Evolutionary conservation across 2,329 filamentous ascomycete species (phyloP).

Genomic region (Davidsoniella virescens): DNA sequence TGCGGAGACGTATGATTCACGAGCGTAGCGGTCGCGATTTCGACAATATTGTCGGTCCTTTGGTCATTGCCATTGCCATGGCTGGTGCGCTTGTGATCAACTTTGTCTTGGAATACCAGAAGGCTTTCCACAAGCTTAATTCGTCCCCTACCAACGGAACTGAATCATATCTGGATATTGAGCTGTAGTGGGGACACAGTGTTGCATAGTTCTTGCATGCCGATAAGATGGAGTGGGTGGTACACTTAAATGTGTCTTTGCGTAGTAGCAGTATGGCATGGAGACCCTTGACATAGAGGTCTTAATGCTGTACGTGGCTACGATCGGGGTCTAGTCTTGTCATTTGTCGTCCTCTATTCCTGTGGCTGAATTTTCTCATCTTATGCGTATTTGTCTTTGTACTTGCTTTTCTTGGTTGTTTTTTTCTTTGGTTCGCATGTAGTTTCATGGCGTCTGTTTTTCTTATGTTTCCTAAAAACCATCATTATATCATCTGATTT

Average conservation of each 20-base stretch:
- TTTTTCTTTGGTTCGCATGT: slow-evolving; percentile 3
- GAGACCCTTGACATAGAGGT: neutral
- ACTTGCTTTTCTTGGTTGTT: neutral
- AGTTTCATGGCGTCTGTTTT: neutral
- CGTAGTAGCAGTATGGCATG: too few species aligned
- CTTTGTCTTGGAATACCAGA: slow-evolving; percentile 62
- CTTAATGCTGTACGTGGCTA: too few species aligned
- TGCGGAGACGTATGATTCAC: slow-evolving; percentile 61
- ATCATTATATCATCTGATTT: neutral
- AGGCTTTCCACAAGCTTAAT: slow-evolving; percentile 8
- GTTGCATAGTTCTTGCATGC: neutral
- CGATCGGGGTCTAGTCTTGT: neutral
- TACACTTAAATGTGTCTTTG: too few species aligned
- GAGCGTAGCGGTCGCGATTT: slow-evolving; percentile 83
- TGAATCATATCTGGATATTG: slow-evolving; percentile 1
- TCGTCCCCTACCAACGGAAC: slow-evolving; percentile 2
- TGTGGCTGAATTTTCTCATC: neutral
- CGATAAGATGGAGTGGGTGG: neutral
- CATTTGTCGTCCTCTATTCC: neutral
- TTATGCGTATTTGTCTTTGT: slow-evolving; percentile 2
- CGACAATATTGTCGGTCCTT: slow-evolving; percentile 71
- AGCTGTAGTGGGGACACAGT: slow-evolving; percentile 1
- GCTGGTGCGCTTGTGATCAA: slow-evolving; percentile 69
- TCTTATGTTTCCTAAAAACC: neutral
- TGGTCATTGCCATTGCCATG: slow-evolving; percentile 67